These are phyloP conservation scores for Trichocomaceae sp. DNA, from an alignment of 2,329 filamentous ascomycete species.

Conservation along the genomic window DNA sequence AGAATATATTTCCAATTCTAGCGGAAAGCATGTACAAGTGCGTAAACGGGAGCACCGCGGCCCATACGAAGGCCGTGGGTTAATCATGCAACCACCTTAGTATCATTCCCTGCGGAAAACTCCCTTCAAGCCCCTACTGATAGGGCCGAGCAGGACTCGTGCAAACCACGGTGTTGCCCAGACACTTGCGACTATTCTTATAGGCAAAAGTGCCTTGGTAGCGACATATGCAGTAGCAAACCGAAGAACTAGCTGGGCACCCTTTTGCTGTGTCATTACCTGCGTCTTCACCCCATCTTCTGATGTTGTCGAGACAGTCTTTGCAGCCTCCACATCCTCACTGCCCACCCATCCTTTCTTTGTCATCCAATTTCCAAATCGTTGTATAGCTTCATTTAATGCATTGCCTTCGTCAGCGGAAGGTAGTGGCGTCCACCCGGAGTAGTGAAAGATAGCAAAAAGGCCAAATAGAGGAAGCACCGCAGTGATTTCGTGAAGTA, in stretches of 20 bases:
- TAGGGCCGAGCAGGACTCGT: constrained; percentile 51
- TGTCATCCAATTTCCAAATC: constrained; percentile 70
- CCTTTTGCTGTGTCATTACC: constrained; percentile 29
- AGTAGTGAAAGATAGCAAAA: constrained; percentile 72
- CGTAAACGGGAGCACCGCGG: neutral
- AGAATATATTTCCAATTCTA: constrained; percentile 10
- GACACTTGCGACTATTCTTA: constrained; percentile 69
- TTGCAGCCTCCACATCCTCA: constrained; percentile 41
- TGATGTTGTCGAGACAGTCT: constrained; percentile 22
- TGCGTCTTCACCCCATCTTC: constrained; percentile 16
- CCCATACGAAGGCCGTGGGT: neutral
- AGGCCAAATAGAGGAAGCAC: constrained; percentile 71
- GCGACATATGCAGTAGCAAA: constrained; percentile 86
- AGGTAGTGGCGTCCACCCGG: constrained; percentile 61
- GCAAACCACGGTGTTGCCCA: constrained; percentile 95
- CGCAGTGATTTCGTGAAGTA: constrained; percentile 89
- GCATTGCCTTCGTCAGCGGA: constrained; percentile 26
- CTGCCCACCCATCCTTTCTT: constrained; percentile 71
- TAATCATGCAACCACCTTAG: neutral
- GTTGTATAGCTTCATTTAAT: constrained; percentile 58
- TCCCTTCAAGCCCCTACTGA: constrained; percentile 34
- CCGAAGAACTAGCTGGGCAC: constrained; percentile 53
- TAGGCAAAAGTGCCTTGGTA: constrained; percentile 75
- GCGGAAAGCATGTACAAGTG: neutral
- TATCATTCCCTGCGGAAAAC: constrained; percentile 31